These are phyloP conservation scores for Apiospora marii DNA, from an alignment of 2,329 filamentous ascomycete genomes.

Conservation along the genomic window DNA sequence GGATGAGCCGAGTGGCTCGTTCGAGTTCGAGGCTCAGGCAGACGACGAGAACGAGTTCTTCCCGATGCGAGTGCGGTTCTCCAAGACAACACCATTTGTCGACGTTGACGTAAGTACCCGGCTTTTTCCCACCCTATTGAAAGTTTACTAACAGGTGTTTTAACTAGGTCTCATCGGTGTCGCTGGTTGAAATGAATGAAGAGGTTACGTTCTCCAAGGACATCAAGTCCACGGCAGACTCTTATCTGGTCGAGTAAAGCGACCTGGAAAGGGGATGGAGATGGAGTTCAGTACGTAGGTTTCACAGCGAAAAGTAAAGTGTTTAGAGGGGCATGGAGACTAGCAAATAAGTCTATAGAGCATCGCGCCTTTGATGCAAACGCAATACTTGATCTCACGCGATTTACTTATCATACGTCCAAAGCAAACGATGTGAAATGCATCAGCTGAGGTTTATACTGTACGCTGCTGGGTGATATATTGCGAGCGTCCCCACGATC, in stretches of 20 bases:
- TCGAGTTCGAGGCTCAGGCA: slow-evolving; percentile 93
- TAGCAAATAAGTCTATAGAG: slow-evolving; percentile 24
- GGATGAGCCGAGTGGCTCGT: slow-evolving; percentile 82
- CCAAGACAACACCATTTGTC: slow-evolving; percentile 84
- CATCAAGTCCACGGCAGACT: slow-evolving; percentile 77
- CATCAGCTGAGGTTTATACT: no score
- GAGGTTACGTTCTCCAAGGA: slow-evolving; percentile 86
- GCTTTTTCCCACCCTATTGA: slow-evolving; percentile 29
- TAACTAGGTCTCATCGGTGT: slow-evolving; percentile 71
- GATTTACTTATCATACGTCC: not conserved
- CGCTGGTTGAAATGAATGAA: slow-evolving; percentile 77
- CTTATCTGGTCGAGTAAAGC: slow-evolving; percentile 76
- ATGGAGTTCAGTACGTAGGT: not conserved
- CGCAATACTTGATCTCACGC: slow-evolving; percentile 5
- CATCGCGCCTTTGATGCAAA: slow-evolving; percentile 15
- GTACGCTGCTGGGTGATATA: not conserved
- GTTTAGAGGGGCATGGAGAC: slow-evolving; percentile 15
- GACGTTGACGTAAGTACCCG: slow-evolving; percentile 84
- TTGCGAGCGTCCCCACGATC: not conserved
- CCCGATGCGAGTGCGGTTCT: slow-evolving; percentile 93
- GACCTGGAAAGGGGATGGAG: not conserved
- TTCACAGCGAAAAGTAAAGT: slow-evolving; percentile 18
- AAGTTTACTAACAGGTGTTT: slow-evolving; percentile 34
- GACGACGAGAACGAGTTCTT: slow-evolving; percentile 95
- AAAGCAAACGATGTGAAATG: not conserved